Evolutionary conservation across 257 asterid species (phyloP).

Genomic region (Capsicum baccatum): DNA sequence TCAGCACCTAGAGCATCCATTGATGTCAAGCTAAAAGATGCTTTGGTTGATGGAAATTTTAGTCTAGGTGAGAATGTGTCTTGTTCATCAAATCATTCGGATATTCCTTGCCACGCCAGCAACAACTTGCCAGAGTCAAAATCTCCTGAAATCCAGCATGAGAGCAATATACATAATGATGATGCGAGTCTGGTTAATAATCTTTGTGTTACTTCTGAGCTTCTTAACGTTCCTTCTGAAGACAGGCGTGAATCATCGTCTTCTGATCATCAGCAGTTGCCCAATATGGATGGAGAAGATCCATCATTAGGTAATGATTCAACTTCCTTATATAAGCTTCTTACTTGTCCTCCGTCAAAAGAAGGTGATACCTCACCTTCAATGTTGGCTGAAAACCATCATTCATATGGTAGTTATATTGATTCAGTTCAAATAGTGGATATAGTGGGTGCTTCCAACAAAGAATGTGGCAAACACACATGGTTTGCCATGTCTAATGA

Average conservation of each 20-base stretch:
- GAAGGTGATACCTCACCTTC: constrained; percentile 37
- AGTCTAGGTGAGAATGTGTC: constrained; percentile 36
- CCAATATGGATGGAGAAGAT: constrained; percentile 35
- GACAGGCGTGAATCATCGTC: constrained; percentile 34
- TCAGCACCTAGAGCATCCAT: constrained; percentile 40
- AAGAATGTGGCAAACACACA: constrained; percentile 35
- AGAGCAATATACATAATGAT: constrained; percentile 38
- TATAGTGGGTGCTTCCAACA: constrained; percentile 29
- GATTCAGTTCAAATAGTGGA: constrained; percentile 31
- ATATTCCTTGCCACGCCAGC: constrained; percentile 34
- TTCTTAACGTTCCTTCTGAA: constrained; percentile 30
- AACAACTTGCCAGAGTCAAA: constrained; percentile 36
- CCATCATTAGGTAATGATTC: constrained; percentile 18
- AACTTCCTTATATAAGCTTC: constrained; percentile 28
- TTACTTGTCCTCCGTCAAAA: constrained; percentile 26
- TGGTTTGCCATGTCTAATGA: constrained; percentile 31
- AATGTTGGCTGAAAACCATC: constrained; percentile 35
- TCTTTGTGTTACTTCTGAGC: constrained; percentile 30
- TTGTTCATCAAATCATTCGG: constrained; percentile 34
- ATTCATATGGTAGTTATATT: constrained; percentile 28
- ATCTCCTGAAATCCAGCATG: constrained; percentile 40
- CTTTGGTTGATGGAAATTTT: constrained; percentile 32
- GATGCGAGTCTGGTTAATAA: constrained; percentile 36
- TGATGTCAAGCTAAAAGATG: constrained; percentile 44
- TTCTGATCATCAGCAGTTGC: constrained; percentile 33